Evolutionary conservation across 2,329 filamentous ascomycete genomes (phyloP).

Genomic region (Pyrenophora graminea): DNA sequence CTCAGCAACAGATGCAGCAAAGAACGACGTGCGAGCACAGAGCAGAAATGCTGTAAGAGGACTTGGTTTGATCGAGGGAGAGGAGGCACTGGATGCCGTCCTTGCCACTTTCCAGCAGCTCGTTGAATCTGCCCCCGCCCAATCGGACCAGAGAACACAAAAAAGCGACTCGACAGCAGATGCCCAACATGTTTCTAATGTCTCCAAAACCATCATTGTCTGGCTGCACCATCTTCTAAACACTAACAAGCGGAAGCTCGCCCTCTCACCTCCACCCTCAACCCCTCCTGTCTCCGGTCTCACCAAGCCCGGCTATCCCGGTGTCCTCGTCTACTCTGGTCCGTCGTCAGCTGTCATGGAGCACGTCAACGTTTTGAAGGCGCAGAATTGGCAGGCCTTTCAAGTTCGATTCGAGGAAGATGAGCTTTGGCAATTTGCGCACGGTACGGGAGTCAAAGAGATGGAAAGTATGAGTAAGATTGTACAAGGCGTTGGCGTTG

Average conservation of each 20-base stretch:
- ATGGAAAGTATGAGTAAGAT: slow-evolving; percentile 53
- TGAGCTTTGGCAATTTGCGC: slow-evolving; percentile 46
- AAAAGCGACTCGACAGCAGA: neutral
- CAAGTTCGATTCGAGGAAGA: slow-evolving; percentile 50
- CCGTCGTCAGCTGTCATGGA: slow-evolving; percentile 44
- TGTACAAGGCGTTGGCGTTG: slow-evolving; percentile 42
- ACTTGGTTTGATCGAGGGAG: slow-evolving; percentile 40
- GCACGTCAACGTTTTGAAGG: slow-evolving; percentile 50
- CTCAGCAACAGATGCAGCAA: slow-evolving; percentile 41
- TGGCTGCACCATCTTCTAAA: slow-evolving; percentile 55
- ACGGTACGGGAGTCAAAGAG: slow-evolving; percentile 48
- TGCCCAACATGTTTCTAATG: neutral
- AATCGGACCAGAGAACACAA: neutral
- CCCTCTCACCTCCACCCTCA: slow-evolving; percentile 40
- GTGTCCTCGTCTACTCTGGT: slow-evolving; percentile 51
- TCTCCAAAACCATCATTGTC: slow-evolving; percentile 48
- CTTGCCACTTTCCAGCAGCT: slow-evolving; percentile 45
- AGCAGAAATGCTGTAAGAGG: slow-evolving; percentile 35
- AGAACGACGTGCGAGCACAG: slow-evolving; percentile 44
- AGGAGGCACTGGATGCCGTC: slow-evolving; percentile 51
- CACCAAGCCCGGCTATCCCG: slow-evolving; percentile 54
- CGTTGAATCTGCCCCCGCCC: slow-evolving; percentile 4
- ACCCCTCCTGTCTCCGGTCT: slow-evolving; percentile 44
- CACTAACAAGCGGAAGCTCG: slow-evolving; percentile 52
- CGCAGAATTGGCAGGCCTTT: slow-evolving; percentile 53